Evolutionary conservation across 352 stramenopile genomes (phyloP).

Genomic region (Globisporangium rhizosaccharum): DNA sequence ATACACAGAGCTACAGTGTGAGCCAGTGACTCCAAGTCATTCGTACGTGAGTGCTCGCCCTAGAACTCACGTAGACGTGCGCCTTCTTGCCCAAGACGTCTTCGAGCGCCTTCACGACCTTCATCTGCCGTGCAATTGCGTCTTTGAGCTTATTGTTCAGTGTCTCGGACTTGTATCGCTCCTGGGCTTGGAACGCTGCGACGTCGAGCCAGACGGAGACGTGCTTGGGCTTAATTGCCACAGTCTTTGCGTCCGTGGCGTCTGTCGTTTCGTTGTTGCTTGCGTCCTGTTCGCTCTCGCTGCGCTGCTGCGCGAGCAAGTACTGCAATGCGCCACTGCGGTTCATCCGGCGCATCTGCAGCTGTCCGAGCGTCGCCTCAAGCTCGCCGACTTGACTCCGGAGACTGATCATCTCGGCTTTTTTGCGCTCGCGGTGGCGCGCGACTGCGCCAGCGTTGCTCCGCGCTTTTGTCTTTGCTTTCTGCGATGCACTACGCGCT

Average conservation of each 20-base stretch:
- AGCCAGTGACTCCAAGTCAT: neutral
- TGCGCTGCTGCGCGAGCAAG: constrained; percentile 6
- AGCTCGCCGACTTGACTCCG: constrained; percentile 8
- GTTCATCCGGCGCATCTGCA: constrained; percentile 1
- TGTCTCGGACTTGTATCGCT: constrained; percentile 32
- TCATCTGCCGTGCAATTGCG: constrained; percentile 34
- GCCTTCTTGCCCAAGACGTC: constrained; percentile 24
- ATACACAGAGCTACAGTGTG: neutral
- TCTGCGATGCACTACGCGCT: no score
- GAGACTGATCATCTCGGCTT: constrained; percentile 5
- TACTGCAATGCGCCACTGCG: constrained; percentile 2
- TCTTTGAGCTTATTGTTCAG: constrained; percentile 42
- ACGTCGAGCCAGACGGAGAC: constrained; percentile 41
- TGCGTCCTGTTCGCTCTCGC: neutral
- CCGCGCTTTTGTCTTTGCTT: constrained; percentile 1
- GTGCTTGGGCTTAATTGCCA: constrained; percentile 7
- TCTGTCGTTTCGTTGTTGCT: neutral
- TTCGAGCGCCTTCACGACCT: constrained; percentile 31
- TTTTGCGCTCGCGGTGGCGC: constrained; percentile 13
- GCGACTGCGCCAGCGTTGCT: constrained; percentile 12
- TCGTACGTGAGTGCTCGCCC: no score
- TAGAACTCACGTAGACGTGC: constrained; percentile 10
- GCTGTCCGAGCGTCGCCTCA: constrained; percentile 5
- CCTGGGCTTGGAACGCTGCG: constrained; percentile 35
- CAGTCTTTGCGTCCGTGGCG: neutral